Percentiles rank a stretch among this genome's conserved stretches.
These are phyloP conservation scores for Pestalotiopsis sp. DNA, from an alignment of 2,329 filamentous ascomycete genomes.

Conservation along the genomic window DNA sequence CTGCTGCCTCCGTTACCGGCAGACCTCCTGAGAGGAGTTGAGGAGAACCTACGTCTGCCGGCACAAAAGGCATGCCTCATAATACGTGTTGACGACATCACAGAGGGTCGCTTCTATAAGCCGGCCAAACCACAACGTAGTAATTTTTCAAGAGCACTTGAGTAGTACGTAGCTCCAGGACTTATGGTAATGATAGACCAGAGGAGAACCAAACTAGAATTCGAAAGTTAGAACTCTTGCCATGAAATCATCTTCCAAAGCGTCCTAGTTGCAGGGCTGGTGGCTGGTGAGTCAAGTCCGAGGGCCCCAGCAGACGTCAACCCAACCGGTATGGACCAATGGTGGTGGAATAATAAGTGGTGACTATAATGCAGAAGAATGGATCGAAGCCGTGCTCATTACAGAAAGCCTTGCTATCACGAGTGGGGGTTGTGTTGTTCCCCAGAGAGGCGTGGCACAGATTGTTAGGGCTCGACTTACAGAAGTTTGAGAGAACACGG, in stretches of 20 bases:
- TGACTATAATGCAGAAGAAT: neutral
- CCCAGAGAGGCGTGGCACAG: neutral
- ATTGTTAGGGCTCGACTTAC: neutral
- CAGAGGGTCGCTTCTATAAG: neutral
- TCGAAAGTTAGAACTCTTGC: neutral
- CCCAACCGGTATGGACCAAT: neutral
- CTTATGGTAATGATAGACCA: neutral
- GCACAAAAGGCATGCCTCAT: conserved; percentile 20
- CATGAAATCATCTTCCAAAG: neutral
- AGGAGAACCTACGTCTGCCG: conserved; percentile 22
- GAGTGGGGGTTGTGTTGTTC: neutral
- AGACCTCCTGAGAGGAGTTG: conserved; percentile 18
- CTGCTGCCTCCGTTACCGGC: conserved; percentile 17
- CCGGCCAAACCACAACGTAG: neutral
- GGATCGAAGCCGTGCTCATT: conserved; percentile 1
- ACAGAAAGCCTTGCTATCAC: neutral
- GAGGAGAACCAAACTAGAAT: neutral
- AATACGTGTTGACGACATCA: conserved; percentile 25
- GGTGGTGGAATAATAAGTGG: neutral
- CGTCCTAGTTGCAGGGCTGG: neutral
- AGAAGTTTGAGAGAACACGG: neutral
- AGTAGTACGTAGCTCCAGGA: neutral
- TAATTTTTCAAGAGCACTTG: neutral
- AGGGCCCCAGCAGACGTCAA: neutral
- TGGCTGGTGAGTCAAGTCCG: neutral